Base-by-base conservation (phyloP, 768 basidiomycete species). In the Dioszegia crocea region DNA sequence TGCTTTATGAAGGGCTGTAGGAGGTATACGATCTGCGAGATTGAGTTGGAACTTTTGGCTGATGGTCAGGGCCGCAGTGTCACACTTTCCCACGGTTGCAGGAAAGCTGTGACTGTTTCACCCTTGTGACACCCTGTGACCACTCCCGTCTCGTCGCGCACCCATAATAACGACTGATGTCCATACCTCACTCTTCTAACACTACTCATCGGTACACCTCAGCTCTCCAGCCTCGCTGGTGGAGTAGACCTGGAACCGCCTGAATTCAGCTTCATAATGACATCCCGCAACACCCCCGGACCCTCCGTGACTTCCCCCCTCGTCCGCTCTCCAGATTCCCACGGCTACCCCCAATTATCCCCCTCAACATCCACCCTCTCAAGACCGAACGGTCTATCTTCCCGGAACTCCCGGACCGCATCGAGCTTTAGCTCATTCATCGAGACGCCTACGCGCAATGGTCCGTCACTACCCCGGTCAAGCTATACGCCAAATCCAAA, bases 11-110 rank as follows among this genome's bases (percentile, higher is more conserved):
- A n/a, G n/a, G n/a, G n/a, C n/a, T n/a, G n/a, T n/a, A n/a, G n/a
- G 46, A 21, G 51, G 31, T 53, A 17, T 43, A 55, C n/a, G n/a
- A n/a, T n/a, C n/a, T n/a, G n/a, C 8, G 14, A 6, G 33, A 14
- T 33, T 6, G 33, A 33, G 33, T 14, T 33, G 8, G 14, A 33
- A 6, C 14, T 33, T 33, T 33, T 6, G 33, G 33, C 14, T 33
- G 8, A 33, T 6, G 33, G 33, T n/a, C n/a, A n/a, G n/a, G n/a
- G n/a, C n/a, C n/a, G n/a, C 8, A 33, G 14, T 33, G n/a, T 10
- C 23, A 50, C 41, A 48, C 52, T 61, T 56, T 61, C 59, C 59
- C 59, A 61, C 59, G 59, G 59, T 61, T 33, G 50, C 27, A 17
- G 6, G 6, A 4, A 21, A 41, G 36, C 23, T 45, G 44, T 10